phyloP scores from a whole-genome alignment of 257 asterid genomes.

The Thymus quinquecostatus region DNA sequence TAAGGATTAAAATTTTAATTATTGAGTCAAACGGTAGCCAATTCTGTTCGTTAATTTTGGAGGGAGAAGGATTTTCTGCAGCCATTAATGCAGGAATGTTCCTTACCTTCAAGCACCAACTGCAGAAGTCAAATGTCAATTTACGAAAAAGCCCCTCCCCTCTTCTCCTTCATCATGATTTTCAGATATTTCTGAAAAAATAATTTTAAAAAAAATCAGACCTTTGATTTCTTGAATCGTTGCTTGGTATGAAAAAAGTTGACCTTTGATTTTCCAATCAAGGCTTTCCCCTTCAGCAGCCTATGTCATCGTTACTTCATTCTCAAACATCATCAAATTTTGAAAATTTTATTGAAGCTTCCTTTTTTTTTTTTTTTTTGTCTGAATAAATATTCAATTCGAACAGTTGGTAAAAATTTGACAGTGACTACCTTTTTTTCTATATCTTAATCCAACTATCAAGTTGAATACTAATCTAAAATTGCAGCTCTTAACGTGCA shows the following conservation, averaged over 20 bases:
- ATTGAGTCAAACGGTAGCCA: neutral
- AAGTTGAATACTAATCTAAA: neutral
- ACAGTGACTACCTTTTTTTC: constrained; percentile 12
- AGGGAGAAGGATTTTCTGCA: neutral
- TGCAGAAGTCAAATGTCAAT: neutral
- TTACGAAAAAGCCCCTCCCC: constrained; percentile 14
- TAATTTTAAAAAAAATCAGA: too few relatives aligned
- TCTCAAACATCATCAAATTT: constrained; percentile 8
- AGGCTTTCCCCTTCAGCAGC: constrained; percentile 17
- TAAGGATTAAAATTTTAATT: too few relatives aligned
- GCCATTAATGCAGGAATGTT: constrained; percentile 27
- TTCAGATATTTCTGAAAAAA: too few relatives aligned
- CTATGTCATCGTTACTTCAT: constrained; percentile 19
- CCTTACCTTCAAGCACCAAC: neutral
- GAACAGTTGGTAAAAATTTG: constrained; percentile 20
- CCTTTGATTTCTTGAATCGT: neutral
- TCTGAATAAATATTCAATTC: neutral
- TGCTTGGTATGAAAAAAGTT: neutral
- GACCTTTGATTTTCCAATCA: constrained; percentile 11
- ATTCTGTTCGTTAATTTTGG: neutral
- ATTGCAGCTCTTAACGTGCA: constrained; percentile 12
- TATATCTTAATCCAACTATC: constrained; percentile 12
- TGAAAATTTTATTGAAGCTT: constrained; percentile 27
- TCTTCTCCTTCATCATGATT: neutral
- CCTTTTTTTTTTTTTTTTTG: neutral